Base-by-base conservation (phyloP, 495 filamentous ascomycete species). In the Entonaema liquescens region DNA sequence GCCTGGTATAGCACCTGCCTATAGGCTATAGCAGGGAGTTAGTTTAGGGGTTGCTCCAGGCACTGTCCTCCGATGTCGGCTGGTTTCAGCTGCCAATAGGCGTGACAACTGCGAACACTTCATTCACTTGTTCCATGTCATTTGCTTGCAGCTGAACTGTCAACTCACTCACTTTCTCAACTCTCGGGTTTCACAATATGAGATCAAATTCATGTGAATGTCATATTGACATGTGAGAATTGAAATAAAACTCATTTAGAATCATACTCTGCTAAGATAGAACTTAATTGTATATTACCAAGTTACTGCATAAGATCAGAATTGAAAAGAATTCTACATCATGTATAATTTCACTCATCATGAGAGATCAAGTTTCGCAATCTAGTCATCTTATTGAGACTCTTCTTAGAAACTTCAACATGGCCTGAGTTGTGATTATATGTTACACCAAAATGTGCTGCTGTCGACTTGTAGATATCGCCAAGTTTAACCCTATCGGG, bases 41-140 rank as follows among this genome's bases (percentile, higher is more conserved):
- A 3, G 42, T 47, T 47, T 23, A 21, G 19, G 42, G 42, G 42
- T 47, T 47, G 9, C 19, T 47, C n/a, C n/a, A 8, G 5, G 8
- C 19, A 47, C 35, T 56, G 6, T 23, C 59, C 33, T 67, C 69
- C 69, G 69, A 67, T 26, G 6, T 55, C 69, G 69, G 69, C 47
- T 67, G 64, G 59, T 49, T 47, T 7, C 64, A 72, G 69, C 69
- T 67, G 69, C 23, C 44, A 47, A 8, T 23, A 49, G 31, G 49
- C 17, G 11, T 59, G 11, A 1, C 49, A 59, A 11, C 40, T 66
- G 61, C 12, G 6, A 17, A 36, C 49, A 26, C 11, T n/a, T 53
- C 7, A 7, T 25, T n/a, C 25, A 17, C 13, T 53, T 9, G 13
- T 53, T 3, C 7, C 3, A 11, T 53, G 12, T 53, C 49, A 47